A percentile compares a stretch with the other conserved stretches of the same genome.
phyloP scores from a whole-genome alignment of 352 stramenopile genomes.

The Halophytophthora polymorphica region DNA sequence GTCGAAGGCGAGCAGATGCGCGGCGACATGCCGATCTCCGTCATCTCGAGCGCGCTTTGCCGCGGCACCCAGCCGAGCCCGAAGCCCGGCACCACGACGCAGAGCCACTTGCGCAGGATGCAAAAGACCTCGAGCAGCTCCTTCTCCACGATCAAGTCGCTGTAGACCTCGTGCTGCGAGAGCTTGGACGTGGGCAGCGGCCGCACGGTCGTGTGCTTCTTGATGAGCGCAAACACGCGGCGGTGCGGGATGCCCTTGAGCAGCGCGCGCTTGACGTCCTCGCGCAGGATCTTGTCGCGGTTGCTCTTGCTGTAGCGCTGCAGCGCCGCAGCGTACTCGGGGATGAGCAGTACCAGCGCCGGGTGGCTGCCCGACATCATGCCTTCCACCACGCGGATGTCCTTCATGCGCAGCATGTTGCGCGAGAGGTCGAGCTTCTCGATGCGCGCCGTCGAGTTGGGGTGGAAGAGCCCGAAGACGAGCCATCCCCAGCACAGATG shows the following conservation, averaged over 20 bases:
- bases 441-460: slow-evolving; percentile 48
- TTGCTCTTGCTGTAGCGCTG: slow-evolving; percentile 50
- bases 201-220: slow-evolving; percentile 40
- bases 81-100: slow-evolving; percentile 53
- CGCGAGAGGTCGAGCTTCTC: slow-evolving; percentile 38
- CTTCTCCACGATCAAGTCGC: slow-evolving; percentile 35
- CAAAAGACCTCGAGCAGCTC: slow-evolving; percentile 56
- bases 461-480: slow-evolving; percentile 52
- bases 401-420: slow-evolving; percentile 60
- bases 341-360: slow-evolving; percentile 43
- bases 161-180: slow-evolving; percentile 38
- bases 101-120: slow-evolving; percentile 51
- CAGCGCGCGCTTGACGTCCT: slow-evolving; percentile 46
- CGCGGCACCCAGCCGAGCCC: slow-evolving; percentile 48
- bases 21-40: slow-evolving; percentile 47
- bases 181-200: slow-evolving; percentile 43
- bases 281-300: slow-evolving; percentile 43
- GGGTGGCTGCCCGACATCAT: slow-evolving; percentile 52
- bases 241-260: slow-evolving; percentile 47
- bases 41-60: slow-evolving; percentile 44
- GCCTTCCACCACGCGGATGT: slow-evolving; percentile 44
- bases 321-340: slow-evolving; percentile 40
- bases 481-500: slow-evolving; percentile 53
- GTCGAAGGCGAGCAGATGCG: slow-evolving; percentile 43
- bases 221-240: slow-evolving; percentile 44